phyloP scores from a whole-genome alignment of 208 protist species.

The Kentomonas sorsogonicus region DNA sequence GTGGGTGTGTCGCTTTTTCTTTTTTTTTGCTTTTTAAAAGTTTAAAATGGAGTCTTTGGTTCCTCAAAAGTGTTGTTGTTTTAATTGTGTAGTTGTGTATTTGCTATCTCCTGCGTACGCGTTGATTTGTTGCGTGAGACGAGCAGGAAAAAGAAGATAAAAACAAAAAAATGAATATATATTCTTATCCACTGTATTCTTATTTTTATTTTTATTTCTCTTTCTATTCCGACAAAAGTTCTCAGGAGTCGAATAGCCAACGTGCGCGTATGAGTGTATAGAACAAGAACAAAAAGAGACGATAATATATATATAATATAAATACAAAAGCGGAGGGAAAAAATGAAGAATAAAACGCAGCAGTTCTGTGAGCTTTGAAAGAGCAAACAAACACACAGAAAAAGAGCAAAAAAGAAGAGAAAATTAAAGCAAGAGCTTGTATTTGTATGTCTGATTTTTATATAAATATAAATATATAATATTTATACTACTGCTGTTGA shows the following conservation, averaged over 20 bases:
- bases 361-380: too few relatives aligned
- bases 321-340: not conserved
- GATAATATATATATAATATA: slow-evolving; percentile 3
- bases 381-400: slow-evolving; percentile 6
- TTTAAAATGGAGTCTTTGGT: not conserved
- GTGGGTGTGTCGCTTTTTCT: not conserved
- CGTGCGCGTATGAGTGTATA: too few relatives aligned
- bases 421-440: too few relatives aligned
- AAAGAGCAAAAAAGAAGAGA: slow-evolving; percentile 5
- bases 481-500: not conserved
- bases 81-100: not conserved
- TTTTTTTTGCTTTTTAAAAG: not conserved
- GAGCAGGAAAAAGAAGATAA: not conserved
- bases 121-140: not conserved
- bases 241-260: too few relatives aligned
- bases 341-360: slow-evolving; percentile 10
- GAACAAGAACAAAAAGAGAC: too few relatives aligned
- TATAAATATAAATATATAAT: not conserved
- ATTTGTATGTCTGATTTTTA: too few relatives aligned
- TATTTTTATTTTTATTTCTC: not conserved
- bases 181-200: not conserved
- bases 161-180: not conserved
- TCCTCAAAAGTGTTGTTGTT: not conserved
- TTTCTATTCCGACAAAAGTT: slow-evolving; percentile 1
- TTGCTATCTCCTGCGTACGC: too few relatives aligned